Base-by-base conservation (phyloP, 306 rosid genomes). In the Lathyrus aphaca region DNA sequence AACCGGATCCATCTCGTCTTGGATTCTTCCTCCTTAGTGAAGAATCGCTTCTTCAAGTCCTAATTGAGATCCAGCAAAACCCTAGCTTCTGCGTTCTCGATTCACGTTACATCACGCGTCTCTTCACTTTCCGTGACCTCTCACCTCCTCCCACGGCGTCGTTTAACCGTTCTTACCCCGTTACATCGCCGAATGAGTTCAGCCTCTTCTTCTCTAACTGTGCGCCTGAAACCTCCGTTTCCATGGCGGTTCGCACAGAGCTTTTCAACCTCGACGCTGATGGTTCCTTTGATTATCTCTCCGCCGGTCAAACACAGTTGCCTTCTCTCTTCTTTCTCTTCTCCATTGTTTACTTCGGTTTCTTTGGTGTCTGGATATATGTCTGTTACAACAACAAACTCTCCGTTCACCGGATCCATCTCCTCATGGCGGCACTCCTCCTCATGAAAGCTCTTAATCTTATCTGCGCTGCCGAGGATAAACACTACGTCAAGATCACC, bases 21-120 rank as follows among this genome's bases (percentile, higher is more conserved):
- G 98, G 98, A 6, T 92, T 92, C 89, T 92, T 89, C 87, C 92
- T 92, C 13, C 83, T 92, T 13, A 89, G 84, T 13, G 96, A 92
- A 48, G 96, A 92, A 27, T 74, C 92, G 3, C 96, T 87, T 16
- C 86, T 89, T 51, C 98, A 92, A 61, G 91, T 92, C 23, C 86
- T 83, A 5, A 74, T 89, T 39, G 98, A 92, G 96, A 89, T 86
- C 86, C 91, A 87, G 69, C 91, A 83, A 68, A 86, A 82, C 81
- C 86, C 87, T 19, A 78, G 59, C 72, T 83, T 84, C 66, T 92
- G 98, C 68, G 96, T 92, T 40, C 85, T 92, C 14, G 77, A 89
- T 11, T 89, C 96, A 3, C 88, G 0, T 42, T 77, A 82, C 84
- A 84, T 75, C 58, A 15, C 1, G n/a, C 64, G 0, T 1, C 87